Percentiles rank a stretch among this genome's conserved stretches.
These are phyloP conservation scores for Penicillium sp. DNA, from an alignment of 2,329 filamentous ascomycete species.

Conservation along the genomic window DNA sequence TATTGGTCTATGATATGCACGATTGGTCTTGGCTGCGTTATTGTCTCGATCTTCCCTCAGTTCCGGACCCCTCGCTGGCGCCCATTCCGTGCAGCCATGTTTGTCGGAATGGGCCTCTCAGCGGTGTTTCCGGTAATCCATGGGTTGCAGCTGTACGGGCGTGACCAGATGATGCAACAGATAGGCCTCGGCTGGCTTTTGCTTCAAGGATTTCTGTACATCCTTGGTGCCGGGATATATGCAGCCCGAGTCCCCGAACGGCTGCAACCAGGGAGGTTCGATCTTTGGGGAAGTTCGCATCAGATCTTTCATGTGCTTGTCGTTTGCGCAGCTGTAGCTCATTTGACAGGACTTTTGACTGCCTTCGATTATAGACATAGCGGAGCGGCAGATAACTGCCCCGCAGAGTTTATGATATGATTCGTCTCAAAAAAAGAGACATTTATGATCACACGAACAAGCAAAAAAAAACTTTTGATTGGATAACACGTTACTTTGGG, in stretches of 20 bases:
- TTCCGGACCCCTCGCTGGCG: constrained; percentile 86
- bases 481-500: constrained; percentile 23
- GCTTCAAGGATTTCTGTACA: constrained; percentile 80
- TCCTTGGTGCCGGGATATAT: constrained; percentile 83
- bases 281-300: constrained; percentile 92
- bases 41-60: constrained; percentile 77
- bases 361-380: constrained; percentile 87
- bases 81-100: constrained; percentile 86
- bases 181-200: constrained; percentile 84
- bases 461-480: constrained; percentile 14
- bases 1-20: constrained; percentile 82
- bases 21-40: constrained; percentile 75
- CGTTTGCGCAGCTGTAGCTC: constrained; percentile 77
- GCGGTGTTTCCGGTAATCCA: constrained; percentile 84
- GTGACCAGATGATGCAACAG: constrained; percentile 66
- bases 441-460: constrained; percentile 27
- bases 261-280: constrained; percentile 75
- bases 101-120: constrained; percentile 82
- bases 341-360: constrained; percentile 78
- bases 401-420: constrained; percentile 23
- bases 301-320: constrained; percentile 96
- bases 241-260: constrained; percentile 85
- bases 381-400: constrained; percentile 59
- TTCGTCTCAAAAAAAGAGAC: constrained; percentile 16
- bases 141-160: constrained; percentile 70